Conservation (phyloP, 768 basidiomycete species). For the Pisolithus orientalis region DNA sequence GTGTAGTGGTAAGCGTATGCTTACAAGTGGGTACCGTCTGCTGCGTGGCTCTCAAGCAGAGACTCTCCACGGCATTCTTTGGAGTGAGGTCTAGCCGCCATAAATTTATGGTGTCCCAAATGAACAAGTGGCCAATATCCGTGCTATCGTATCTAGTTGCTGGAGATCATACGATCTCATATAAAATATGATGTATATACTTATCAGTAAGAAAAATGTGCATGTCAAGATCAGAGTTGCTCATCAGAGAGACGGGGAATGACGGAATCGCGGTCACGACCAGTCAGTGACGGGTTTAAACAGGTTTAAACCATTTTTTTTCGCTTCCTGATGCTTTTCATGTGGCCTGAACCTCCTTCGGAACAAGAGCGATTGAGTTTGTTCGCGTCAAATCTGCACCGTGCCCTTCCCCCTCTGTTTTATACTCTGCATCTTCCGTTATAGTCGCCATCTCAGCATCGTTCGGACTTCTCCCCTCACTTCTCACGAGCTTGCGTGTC, state of each 20-base stretch:
- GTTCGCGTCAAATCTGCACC: not conserved
- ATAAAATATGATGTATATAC: not conserved
- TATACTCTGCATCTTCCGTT: not conserved
- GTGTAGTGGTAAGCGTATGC: no score
- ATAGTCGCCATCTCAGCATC: slow-evolving; percentile 27
- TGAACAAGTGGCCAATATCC: no score
- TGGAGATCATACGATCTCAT: not conserved
- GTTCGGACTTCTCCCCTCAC: slow-evolving; percentile 14
- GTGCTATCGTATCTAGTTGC: not conserved
- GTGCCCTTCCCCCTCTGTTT: no score
- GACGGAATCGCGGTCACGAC: no score
- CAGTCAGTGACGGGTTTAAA: no score
- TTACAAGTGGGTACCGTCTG: no score
- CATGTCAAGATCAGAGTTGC: not conserved
- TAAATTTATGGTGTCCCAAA: no score
- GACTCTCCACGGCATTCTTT: no score
- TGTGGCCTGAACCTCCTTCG: not conserved
- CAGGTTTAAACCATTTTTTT: no score
- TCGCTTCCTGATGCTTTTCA: not conserved
- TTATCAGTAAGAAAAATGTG: not conserved
- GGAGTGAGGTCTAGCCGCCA: no score
- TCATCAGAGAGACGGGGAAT: no score
- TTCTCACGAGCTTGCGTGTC: slow-evolving; percentile 41
- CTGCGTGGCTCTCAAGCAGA: no score
- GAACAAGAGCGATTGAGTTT: not conserved